Base-by-base conservation (phyloP, 2,329 filamentous ascomycete species). In the Biscogniauxia sp. region DNA sequence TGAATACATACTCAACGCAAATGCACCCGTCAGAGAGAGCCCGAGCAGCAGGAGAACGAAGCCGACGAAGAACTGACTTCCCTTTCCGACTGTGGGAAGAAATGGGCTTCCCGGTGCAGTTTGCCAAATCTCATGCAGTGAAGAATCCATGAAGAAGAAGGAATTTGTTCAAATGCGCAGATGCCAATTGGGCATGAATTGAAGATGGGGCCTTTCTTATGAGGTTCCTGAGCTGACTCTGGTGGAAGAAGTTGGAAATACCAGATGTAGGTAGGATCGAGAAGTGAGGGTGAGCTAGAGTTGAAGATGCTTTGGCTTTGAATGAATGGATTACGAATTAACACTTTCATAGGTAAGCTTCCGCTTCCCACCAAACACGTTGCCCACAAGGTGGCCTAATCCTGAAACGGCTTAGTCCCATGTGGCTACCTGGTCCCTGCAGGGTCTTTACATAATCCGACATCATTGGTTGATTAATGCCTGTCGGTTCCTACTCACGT, bases 91-190 rank as follows among this genome's bases (percentile, higher is more conserved):
- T 60, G 87, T 75, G 64, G 94, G 93, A 70, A 88, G 79, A 80
- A 95, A 98, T 65, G 93, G 92, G 81, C 87, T 91, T 84, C 87
- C 86, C 78, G 91, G 86, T 80, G 93, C 91, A 84, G 92, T 91
- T 84, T 96, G 90, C 94, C 94, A 98, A 81, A 96, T 85, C 77
- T 95, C 88, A 79, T 89, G 88, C 78, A 96, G 82, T 83, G 91
- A 92, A 73, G 88, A 86, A 85, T 90, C 88, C 88, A 91, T 91
- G 80, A 81, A 82, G 72, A 67, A 66, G 55, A 57, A 62, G 13
- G 53, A 56, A 6, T 54, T 15, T 51, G 52, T 23, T 49, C 9
- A n/a, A 20, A 50, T 19, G 11, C 15, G 13, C 11, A 45, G 9
- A 45, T n/a, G 11, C 37, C 13, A n/a, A 45, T 45, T n/a, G 50